These are phyloP conservation scores for Botrytis paeoniae DNA, from an alignment of 2,329 filamentous ascomycete species.

Conservation along the genomic window DNA sequence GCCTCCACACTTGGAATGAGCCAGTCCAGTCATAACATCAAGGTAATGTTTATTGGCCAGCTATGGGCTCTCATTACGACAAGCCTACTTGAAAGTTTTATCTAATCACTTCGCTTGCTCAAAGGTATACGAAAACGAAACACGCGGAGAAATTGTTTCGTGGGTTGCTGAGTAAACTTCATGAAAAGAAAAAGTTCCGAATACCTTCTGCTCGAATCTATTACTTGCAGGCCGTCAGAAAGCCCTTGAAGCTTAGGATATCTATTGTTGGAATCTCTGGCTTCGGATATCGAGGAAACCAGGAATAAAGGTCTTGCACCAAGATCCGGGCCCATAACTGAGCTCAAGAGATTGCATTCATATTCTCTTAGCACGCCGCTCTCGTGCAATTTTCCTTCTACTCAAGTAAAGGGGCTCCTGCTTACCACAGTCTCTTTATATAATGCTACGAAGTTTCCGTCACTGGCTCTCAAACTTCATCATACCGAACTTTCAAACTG, in stretches of 20 bases:
- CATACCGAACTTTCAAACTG: too few relatives aligned
- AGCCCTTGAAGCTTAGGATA: neutral
- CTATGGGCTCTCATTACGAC: neutral
- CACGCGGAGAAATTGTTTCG: neutral
- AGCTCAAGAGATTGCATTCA: neutral
- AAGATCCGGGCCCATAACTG: neutral
- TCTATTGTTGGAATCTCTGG: neutral
- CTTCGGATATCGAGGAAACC: rapidly evolving
- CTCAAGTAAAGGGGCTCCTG: too few relatives aligned
- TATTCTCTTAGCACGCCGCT: neutral
- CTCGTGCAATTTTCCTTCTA: too few relatives aligned
- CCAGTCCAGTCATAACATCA: neutral
- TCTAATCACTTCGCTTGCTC: neutral
- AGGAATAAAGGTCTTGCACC: neutral
- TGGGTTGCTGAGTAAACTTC: neutral
- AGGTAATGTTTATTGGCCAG: neutral
- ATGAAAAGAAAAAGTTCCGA: neutral
- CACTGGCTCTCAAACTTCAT: too few relatives aligned
- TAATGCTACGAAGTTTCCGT: too few relatives aligned
- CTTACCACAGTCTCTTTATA: too few relatives aligned
- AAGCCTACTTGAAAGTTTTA: neutral
- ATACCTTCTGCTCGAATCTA: neutral
- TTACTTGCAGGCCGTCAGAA: neutral
- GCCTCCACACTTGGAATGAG: neutral
- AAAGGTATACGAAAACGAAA: neutral